Conservation (phyloP, 805 yeast species). For the Starmerella geochares region DNA sequence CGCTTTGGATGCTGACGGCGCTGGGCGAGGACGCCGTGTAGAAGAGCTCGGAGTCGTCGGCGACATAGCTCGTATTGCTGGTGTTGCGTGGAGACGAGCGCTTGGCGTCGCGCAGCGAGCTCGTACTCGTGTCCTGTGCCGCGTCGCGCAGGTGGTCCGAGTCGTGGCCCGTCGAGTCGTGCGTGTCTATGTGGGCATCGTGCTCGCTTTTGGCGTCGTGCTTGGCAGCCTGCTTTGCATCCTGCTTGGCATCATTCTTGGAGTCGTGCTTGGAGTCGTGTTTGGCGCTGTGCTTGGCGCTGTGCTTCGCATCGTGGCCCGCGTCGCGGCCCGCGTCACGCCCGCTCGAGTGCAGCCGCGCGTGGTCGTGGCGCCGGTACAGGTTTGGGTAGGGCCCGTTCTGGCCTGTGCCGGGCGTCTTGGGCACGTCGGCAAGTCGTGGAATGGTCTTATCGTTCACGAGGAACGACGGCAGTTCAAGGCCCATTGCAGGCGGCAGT, state of each 20-base stretch:
- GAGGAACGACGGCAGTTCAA: slow-evolving; percentile 21
- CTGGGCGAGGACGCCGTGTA: slow-evolving; percentile 15
- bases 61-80: not conserved
- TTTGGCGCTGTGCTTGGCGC: not conserved
- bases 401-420: slow-evolving; percentile 18
- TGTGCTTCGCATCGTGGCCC: not conserved
- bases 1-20: slow-evolving; percentile 4
- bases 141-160: not conserved
- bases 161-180: not conserved
- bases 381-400: slow-evolving; percentile 22
- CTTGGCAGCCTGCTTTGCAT: not conserved
- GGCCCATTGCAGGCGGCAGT: slow-evolving; percentile 10
- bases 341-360: not conserved
- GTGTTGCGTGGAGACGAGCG: slow-evolving; percentile 6
- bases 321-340: not conserved
- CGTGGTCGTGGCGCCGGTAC: not conserved
- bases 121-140: not conserved
- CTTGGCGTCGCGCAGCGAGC: not conserved
- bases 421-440: slow-evolving; percentile 15
- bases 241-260: not conserved
- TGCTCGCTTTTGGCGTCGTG: not conserved
- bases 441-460: slow-evolving; percentile 21
- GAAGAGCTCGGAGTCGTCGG: slow-evolving; percentile 17
- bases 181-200: not conserved
- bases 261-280: not conserved